Evolutionary conservation across 73 alveolate species (phyloP), one percentile per base, ranked within the genome.

Genomic region (Stentor coeruleus): DNA sequence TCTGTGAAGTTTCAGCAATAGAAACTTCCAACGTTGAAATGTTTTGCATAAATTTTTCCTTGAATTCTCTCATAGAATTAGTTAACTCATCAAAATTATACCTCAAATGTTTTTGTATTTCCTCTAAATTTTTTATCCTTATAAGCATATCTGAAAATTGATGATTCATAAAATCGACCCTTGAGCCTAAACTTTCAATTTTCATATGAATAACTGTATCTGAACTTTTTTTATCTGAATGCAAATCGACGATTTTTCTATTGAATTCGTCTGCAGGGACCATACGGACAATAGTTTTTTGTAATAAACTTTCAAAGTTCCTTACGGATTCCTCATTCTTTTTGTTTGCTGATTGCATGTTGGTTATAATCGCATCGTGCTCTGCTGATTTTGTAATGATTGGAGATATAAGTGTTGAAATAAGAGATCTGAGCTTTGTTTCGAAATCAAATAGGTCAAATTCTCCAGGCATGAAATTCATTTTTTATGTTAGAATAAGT

Each of bases 401-500:
- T 1, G 79, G 79, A 20, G 79, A 1, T 66, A 66, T 20, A 28
- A 66, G 33, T 26, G n/a, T 40, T 28, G 79, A 66, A 20, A 66
- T 40, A 26, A 66, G n/a, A 28, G 40, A 20, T 20, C 79, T 20
- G 36, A 66, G 11, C 14, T 33, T 20, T 20, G 79, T 66, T 66
- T 66, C 79, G 14, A 66, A 20, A 26, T 66, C 79, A 33, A 66
- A 66, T 20, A 26, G 33, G 37, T 66, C 37, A 40, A 66, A 66
- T 66, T 66, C 79, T n/a, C n/a, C n/a, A n/a, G n/a, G n/a, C n/a
- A n/a, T n/a, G n/a, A n/a, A n/a, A n/a, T n/a, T n/a, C n/a, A n/a
- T n/a, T n/a, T n/a, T n/a, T n/a, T n/a, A n/a, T n/a, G n/a, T n/a
- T n/a, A n/a, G n/a, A n/a, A n/a, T n/a, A n/a, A n/a, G n/a, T n/a